Base-by-base conservation (phyloP, 2,329 filamentous ascomycete species). In the Hypocreales sp. region DNA sequence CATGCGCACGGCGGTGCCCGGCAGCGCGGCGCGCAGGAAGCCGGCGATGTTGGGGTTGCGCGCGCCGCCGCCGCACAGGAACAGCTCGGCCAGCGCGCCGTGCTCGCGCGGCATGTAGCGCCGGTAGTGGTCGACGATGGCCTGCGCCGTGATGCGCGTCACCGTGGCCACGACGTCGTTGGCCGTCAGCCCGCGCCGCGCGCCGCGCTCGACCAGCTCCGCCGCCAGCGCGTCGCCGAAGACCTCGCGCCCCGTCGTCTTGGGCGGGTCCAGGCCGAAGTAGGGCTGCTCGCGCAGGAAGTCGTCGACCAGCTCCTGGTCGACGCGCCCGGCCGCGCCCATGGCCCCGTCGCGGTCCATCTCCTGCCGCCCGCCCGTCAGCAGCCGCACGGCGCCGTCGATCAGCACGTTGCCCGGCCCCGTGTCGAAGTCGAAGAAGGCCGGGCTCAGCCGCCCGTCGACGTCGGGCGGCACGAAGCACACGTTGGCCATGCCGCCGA, bases 401-500 rank as follows among this genome's bases (percentile, higher is more conserved):
- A 71, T 71, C 35, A 67, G 58, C 19, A 58, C 46, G 35, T 68
- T 72, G 8, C 67, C 66, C 4, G 64, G 66, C 10, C 67, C 67
- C 4, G 63, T 68, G 37, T 68, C 60, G 33, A 67, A 64, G 38
- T 67, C 62, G 37, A 58, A 28, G 10, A 24, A 28, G 13, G 17
- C 27, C 9, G 8, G 12, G 14, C 19, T 28, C 12, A 28, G 13
- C 12, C 12, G 15, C 15, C 27, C 27, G 13, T 28, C 27, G 3
- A 13, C 22, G 17, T 63, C 54, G 0, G 64, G 58, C 4, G 63
- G 64, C 27, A 72, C 65, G 46, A 72, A 71, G 47, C 62, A 72
- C 15, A 74, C 61, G 36, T 68, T 73, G 17, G 62, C 64, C 22
- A 74, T 69, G 18, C 68, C 67, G 27, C 66, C 66, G 29, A 74